Evolutionary conservation across 305 asterid genomes (phyloP).

Genomic region (Solanum hybrid): DNA sequence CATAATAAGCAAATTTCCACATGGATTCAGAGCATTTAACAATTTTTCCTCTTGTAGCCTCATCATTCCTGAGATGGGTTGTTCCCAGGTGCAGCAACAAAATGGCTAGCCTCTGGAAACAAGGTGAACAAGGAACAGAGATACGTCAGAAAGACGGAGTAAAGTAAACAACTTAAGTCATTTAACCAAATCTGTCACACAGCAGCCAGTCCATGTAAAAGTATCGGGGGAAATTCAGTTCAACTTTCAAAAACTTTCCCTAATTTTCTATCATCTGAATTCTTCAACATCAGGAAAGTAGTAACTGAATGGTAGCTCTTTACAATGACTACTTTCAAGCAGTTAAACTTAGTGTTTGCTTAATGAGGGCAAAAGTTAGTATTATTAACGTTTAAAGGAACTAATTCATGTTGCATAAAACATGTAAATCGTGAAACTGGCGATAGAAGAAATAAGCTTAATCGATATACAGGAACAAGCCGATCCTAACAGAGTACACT

Average conservation of each 20-base stretch:
- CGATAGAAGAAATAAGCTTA: background rate
- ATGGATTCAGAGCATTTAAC: constrained; percentile 62
- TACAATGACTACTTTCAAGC: background rate
- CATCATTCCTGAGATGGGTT: constrained; percentile 29
- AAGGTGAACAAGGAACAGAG: constrained; percentile 4
- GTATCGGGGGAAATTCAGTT: background rate
- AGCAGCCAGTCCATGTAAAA: background rate
- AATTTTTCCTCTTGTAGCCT: constrained; percentile 43
- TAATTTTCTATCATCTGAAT: background rate
- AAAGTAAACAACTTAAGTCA: background rate
- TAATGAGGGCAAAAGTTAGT: background rate
- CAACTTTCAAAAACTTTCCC: background rate
- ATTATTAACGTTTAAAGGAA: background rate
- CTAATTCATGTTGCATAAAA: background rate
- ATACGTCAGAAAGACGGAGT: background rate
- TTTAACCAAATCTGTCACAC: background rate
- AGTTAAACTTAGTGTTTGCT: background rate
- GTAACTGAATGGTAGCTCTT: background rate
- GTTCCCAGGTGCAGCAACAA: constrained; percentile 45
- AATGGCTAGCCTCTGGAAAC: constrained; percentile 51
- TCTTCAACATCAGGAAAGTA: background rate
- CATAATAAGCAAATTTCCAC: constrained; percentile 75
- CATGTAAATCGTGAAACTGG: background rate
- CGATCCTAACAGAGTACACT: background rate
- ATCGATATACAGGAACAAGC: background rate